Conservation (phyloP, 2,329 filamentous ascomycete genomes). For the Zymoseptoria passerinii region DNA sequence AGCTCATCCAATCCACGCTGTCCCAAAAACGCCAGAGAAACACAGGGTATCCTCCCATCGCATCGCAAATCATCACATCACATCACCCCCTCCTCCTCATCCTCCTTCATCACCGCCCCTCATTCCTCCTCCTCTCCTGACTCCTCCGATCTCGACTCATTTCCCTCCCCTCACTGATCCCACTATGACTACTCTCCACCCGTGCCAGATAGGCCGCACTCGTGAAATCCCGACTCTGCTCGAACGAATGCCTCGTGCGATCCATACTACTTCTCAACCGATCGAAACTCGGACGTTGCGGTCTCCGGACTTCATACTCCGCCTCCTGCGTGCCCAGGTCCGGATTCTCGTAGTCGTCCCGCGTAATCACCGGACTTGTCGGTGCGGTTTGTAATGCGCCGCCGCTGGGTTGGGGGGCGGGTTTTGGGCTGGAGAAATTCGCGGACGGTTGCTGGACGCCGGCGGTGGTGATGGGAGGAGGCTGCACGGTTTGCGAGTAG, state of each 20-base stretch:
- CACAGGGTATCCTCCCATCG: not conserved
- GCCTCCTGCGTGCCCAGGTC: conserved; percentile 3
- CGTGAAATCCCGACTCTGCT: conserved; percentile 83
- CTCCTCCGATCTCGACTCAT: too few relatives aligned
- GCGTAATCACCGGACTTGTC: conserved; percentile 19
- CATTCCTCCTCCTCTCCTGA: not conserved
- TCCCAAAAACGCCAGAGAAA: not conserved
- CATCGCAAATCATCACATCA: not conserved
- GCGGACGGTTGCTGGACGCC: conserved; percentile 5
- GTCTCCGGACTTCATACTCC: conserved; percentile 36
- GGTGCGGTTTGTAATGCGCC: conserved; percentile 13
- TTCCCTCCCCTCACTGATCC: not conserved
- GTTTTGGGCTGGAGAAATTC: not conserved
- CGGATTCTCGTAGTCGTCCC: conserved; percentile 10
- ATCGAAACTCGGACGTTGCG: conserved; percentile 75
- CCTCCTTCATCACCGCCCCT: not conserved
- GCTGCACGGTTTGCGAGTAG: conserved; percentile 3
- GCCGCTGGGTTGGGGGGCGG: conserved; percentile 14
- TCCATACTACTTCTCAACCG: conserved; percentile 82
- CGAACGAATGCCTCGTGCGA: conserved; percentile 71
- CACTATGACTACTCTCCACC: conserved; percentile 50
- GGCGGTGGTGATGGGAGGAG: not conserved
- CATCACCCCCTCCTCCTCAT: not conserved
- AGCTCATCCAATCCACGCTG: not conserved
- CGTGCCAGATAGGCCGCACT: conserved; percentile 76